Conservation (phyloP, 306 rosid genomes). For the Acmispon strigosus region DNA sequence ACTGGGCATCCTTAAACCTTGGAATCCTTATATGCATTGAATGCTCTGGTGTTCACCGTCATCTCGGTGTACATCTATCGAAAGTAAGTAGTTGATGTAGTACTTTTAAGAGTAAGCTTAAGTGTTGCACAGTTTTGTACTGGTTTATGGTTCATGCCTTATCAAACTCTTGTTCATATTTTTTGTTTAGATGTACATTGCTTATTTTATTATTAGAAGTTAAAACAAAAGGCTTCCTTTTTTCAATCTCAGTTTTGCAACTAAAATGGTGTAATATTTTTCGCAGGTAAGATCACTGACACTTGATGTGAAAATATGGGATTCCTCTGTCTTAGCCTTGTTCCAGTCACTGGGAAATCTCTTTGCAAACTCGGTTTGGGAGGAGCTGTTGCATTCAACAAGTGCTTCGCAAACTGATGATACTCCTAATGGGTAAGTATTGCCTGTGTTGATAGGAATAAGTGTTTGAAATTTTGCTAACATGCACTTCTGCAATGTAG, state of each 20-base stretch:
- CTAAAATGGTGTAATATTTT: slow-evolving; percentile 4
- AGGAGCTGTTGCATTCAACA: slow-evolving; percentile 53
- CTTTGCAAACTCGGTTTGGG: slow-evolving; percentile 76
- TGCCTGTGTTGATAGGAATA: not conserved
- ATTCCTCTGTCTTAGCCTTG: slow-evolving; percentile 51
- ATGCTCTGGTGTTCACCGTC: slow-evolving; percentile 85
- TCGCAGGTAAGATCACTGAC: slow-evolving; percentile 72
- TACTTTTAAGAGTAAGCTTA: not conserved
- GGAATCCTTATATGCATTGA: slow-evolving; percentile 78
- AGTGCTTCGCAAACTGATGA: slow-evolving; percentile 32
- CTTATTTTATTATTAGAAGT: not conserved
- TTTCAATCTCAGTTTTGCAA: not conserved
- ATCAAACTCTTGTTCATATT: not conserved
- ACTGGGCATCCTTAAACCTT: slow-evolving; percentile 89
- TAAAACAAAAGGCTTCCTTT: not conserved
- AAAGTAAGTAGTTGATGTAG: slow-evolving; percentile 47
- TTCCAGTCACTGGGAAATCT: slow-evolving; percentile 70
- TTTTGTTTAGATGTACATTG: not conserved
- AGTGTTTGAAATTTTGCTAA: slow-evolving; percentile 14
- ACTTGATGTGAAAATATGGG: slow-evolving; percentile 88
- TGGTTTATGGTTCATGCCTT: not conserved
- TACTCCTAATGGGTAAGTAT: slow-evolving; percentile 35
- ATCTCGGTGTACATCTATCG: slow-evolving; percentile 82
- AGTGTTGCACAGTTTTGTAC: not conserved
- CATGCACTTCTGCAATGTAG: slow-evolving; percentile 32